These are phyloP conservation scores for Tulasnella sp. DNA, from an alignment of 768 basidiomycete genomes.

Conservation along the genomic window DNA sequence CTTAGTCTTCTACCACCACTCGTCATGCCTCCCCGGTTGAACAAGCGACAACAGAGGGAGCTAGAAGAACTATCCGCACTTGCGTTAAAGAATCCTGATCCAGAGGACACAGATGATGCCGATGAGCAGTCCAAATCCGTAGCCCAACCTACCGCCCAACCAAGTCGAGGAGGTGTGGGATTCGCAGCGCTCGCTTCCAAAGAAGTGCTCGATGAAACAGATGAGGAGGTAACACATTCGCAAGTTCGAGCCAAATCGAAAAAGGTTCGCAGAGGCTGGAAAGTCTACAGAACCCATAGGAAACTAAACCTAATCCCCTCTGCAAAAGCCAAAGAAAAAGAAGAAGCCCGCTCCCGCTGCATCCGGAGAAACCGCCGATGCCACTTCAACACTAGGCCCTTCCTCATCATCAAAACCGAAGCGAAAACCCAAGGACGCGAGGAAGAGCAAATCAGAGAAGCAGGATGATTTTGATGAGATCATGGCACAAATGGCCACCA, in stretches of 20 bases:
- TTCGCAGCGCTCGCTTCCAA: background rate
- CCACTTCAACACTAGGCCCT: background rate
- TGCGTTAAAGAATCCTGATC: background rate
- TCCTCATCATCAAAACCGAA: slow-evolving; percentile 38
- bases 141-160: background rate
- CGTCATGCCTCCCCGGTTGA: slow-evolving; percentile 29
- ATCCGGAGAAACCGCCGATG: background rate
- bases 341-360: slow-evolving; percentile 17
- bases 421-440: slow-evolving; percentile 27
- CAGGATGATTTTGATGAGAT: slow-evolving; percentile 76
- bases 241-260: slow-evolving; percentile 27
- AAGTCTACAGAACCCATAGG: background rate
- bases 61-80: slow-evolving; percentile 63
- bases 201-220: slow-evolving; percentile 4
- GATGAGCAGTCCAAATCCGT: background rate
- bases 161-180: background rate
- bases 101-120: background rate
- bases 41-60: slow-evolving; percentile 80
- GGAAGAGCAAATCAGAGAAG: slow-evolving; percentile 48
- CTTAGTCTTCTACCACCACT: background rate
- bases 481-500: slow-evolving; percentile 70
- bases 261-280: slow-evolving; percentile 14
- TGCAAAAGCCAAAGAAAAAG: slow-evolving; percentile 30
- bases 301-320: too few species aligned
- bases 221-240: slow-evolving; percentile 6